Conservation (phyloP, 2,329 filamentous ascomycete species). For the Neofusicoccum ribis region DNA sequence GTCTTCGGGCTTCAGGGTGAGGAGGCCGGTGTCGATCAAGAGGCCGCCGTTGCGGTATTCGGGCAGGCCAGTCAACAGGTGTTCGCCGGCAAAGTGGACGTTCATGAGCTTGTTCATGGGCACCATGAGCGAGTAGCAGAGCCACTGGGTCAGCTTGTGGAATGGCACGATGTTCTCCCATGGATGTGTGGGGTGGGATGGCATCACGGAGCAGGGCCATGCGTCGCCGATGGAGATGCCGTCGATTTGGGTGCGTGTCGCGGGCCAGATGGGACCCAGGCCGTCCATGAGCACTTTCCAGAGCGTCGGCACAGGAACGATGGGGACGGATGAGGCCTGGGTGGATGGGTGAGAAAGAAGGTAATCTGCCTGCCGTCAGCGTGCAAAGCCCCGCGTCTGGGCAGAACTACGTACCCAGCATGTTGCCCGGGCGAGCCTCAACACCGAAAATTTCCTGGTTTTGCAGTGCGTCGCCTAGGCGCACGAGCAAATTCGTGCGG, state of each 20-base stretch:
- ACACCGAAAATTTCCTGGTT: conserved; percentile 82
- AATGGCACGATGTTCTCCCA: conserved; percentile 87
- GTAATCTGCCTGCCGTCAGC: conserved; percentile 64
- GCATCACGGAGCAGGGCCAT: conserved; percentile 87
- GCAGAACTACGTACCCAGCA: conserved; percentile 68
- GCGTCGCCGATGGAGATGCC: conserved; percentile 87
- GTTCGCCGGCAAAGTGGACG: conserved; percentile 76
- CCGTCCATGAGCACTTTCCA: conserved; percentile 92
- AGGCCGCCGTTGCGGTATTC: conserved; percentile 92
- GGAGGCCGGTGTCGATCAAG: conserved; percentile 79
- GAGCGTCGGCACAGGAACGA: conserved; percentile 81
- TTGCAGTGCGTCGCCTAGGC: conserved; percentile 73
- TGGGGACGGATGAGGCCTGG: conserved; percentile 82
- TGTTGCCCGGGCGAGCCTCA: conserved; percentile 84
- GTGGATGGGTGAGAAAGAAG: conserved; percentile 90
- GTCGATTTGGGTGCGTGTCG: conserved; percentile 81
- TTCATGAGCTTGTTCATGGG: conserved; percentile 81
- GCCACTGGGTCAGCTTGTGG: conserved; percentile 94
- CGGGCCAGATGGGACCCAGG: conserved; percentile 83
- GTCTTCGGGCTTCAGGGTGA: conserved; percentile 73
- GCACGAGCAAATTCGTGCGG: conserved; percentile 73
- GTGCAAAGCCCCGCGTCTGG: not conserved
- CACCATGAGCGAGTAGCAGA: conserved; percentile 90
- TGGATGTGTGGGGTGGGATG: conserved; percentile 66
- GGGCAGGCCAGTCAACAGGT: conserved; percentile 83